A percentile compares a stretch with the other conserved stretches of the same genome.
Evolutionary conservation across 1,139 yeast species (phyloP).

Genomic region (Zygoascus meyerae): DNA sequence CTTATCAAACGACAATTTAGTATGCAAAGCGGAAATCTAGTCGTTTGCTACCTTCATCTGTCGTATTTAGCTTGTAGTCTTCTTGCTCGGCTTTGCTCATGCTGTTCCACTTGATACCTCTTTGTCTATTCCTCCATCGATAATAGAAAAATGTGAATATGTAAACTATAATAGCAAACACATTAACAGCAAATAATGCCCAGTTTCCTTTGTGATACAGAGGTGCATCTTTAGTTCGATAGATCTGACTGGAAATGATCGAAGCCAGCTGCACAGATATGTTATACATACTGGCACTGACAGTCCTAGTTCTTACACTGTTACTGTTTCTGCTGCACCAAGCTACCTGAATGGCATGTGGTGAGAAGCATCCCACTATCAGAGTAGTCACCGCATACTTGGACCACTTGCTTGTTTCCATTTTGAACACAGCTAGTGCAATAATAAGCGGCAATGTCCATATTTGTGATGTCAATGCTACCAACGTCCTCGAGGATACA

Average conservation of each 20-base stretch:
- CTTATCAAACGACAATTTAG: conserved; percentile 10
- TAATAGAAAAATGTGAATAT: conserved; percentile 34
- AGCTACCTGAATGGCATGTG: conserved; percentile 50
- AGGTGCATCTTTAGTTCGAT: conserved; percentile 49
- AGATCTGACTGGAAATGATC: conserved; percentile 45
- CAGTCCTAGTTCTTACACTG: conserved; percentile 49
- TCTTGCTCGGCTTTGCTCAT: conserved; percentile 43
- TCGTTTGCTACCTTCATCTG: conserved; percentile 48
- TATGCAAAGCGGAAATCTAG: conserved; percentile 43
- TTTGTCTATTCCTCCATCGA: conserved; percentile 39
- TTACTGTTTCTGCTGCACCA: conserved; percentile 55
- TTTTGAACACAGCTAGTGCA: conserved; percentile 26
- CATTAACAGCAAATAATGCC: conserved; percentile 35
- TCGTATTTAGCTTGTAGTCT: conserved; percentile 39
- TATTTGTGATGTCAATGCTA: conserved; percentile 34
- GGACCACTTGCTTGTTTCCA: conserved; percentile 38
- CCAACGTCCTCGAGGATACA: conserved; percentile 40
- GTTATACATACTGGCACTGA: conserved; percentile 52
- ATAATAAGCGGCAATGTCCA: conserved; percentile 34
- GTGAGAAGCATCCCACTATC: conserved; percentile 43
- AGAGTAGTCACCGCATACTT: conserved; percentile 46
- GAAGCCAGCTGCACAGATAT: conserved; percentile 50
- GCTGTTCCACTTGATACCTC: conserved; percentile 42
- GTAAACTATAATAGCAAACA: conserved; percentile 23
- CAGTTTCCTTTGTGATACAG: conserved; percentile 47